A percentile compares a stretch with the other conserved stretches of the same genome.
Evolutionary conservation across 306 rosid species (phyloP).

Genomic region (Acacia melanoxylon): DNA sequence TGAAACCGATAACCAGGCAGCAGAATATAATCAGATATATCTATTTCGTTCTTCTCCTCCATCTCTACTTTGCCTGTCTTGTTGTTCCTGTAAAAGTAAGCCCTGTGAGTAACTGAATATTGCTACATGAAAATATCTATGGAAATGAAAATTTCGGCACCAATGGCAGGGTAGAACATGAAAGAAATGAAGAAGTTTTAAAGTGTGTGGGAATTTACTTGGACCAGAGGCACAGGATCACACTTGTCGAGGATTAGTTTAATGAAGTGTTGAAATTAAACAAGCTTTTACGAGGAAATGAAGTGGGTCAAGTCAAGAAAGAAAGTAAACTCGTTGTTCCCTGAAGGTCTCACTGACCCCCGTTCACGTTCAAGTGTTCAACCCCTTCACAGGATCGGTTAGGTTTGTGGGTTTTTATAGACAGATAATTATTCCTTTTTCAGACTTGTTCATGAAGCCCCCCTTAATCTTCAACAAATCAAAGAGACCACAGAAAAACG

Average conservation of each 20-base stretch:
- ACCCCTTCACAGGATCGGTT: conserved; percentile 38
- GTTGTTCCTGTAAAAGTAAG: neutral
- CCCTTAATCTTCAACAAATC: conserved; percentile 46
- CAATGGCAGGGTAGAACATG: too few species aligned
- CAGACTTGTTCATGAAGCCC: conserved; percentile 40
- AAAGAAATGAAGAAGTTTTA: conserved; percentile 33
- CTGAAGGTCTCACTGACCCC: conserved; percentile 28
- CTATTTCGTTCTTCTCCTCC: conserved; percentile 70
- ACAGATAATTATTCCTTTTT: conserved; percentile 33
- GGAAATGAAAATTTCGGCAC: too few species aligned
- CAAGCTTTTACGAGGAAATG: conserved; percentile 12
- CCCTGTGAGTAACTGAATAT: conserved; percentile 4
- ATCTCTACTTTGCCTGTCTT: conserved; percentile 29
- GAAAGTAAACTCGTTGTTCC: conserved; percentile 12
- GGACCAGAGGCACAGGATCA: conserved; percentile 35
- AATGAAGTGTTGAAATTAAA: neutral
- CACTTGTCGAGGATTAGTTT: conserved; percentile 33
- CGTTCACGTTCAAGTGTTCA: conserved; percentile 28
- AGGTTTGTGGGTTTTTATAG: conserved; percentile 38
- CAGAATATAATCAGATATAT: conserved; percentile 55
- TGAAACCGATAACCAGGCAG: conserved; percentile 85
- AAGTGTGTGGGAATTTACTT: conserved; percentile 28
- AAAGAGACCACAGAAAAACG: conserved; percentile 48
- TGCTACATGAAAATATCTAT: neutral
- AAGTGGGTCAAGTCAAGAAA: neutral